These are phyloP conservation scores for Neospermospora avenae DNA, from an alignment of 2,329 filamentous ascomycete species.

Conservation along the genomic window DNA sequence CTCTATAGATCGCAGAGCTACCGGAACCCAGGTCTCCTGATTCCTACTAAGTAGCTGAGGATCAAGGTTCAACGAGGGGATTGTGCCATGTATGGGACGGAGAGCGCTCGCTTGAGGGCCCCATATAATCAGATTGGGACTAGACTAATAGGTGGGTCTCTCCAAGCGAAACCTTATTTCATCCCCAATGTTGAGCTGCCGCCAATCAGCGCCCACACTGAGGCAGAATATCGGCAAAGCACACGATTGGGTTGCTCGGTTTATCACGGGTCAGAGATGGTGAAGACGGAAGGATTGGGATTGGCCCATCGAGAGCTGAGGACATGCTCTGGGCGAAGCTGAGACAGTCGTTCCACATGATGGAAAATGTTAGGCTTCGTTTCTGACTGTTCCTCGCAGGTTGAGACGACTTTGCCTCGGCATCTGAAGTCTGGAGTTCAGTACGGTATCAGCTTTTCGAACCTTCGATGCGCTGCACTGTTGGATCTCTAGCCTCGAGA, in stretches of 20 bases:
- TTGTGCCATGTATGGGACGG: neutral
- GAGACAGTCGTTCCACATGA: neutral
- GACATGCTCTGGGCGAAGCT: neutral
- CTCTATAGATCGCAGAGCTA: neutral
- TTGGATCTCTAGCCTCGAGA: neutral
- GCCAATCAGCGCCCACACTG: neutral
- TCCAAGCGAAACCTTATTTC: neutral
- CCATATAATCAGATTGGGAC: neutral
- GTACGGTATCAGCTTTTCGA: neutral
- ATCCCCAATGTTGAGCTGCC: neutral
- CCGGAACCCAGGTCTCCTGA: too few species aligned
- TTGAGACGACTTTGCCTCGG: neutral
- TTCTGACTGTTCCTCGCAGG: neutral
- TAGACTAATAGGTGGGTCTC: too few species aligned
- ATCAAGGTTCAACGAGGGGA: neutral
- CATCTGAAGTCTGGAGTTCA: neutral
- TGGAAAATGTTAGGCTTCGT: neutral
- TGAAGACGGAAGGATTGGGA: neutral
- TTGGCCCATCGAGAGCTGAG: neutral
- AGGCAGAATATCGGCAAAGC: neutral
- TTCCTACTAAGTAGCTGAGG: neutral
- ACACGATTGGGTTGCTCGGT: too few species aligned
- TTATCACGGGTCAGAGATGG: neutral
- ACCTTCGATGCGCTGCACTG: neutral
- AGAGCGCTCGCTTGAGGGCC: neutral